phyloP scores from a whole-genome alignment of 2,329 filamentous ascomycete species.

The Achaetomium macrosporum region DNA sequence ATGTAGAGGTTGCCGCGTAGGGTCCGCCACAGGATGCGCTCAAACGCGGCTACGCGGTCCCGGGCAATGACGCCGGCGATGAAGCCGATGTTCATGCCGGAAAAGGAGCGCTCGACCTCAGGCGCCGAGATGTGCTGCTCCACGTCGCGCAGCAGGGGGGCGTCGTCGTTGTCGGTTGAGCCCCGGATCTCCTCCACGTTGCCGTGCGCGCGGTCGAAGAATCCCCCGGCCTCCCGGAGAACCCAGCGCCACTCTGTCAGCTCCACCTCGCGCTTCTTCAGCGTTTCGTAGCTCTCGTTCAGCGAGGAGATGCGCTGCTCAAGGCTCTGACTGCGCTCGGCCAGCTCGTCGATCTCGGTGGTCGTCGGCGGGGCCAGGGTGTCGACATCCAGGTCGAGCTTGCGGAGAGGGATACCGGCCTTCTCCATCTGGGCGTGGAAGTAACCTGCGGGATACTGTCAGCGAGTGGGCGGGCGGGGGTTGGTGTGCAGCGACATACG shows the following conservation, averaged over 20 bases:
- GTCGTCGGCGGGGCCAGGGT: slow-evolving; percentile 82
- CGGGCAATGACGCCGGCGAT: slow-evolving; percentile 92
- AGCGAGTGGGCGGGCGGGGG: background rate
- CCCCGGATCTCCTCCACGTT: slow-evolving; percentile 95
- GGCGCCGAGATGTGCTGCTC: slow-evolving; percentile 68
- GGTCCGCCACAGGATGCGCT: slow-evolving; percentile 95
- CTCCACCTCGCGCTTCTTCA: slow-evolving; percentile 97
- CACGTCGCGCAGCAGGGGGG: slow-evolving; percentile 85
- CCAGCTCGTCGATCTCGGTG: slow-evolving; percentile 91
- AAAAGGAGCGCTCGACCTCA: slow-evolving; percentile 80
- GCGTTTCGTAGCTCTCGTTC: slow-evolving; percentile 96
- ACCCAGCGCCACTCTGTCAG: slow-evolving; percentile 99
- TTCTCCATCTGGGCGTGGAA: slow-evolving; percentile 97
- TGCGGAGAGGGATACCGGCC: slow-evolving; percentile 74
- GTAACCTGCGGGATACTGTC: slow-evolving; percentile 58
- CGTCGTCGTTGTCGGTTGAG: slow-evolving; percentile 85
- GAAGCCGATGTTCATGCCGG: slow-evolving; percentile 98
- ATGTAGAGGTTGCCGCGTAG: slow-evolving; percentile 98
- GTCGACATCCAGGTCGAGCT: slow-evolving; percentile 85
- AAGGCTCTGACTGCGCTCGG: slow-evolving; percentile 84
- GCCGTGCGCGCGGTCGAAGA: slow-evolving; percentile 93
- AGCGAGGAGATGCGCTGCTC: slow-evolving; percentile 87
- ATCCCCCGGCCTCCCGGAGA: slow-evolving; percentile 87
- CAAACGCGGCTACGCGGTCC: slow-evolving; percentile 89
- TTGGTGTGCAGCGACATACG: slow-evolving; percentile 52